Conservation (phyloP, 1,284 basidiomycete genomes). For the Tilletia horrida region DNA sequence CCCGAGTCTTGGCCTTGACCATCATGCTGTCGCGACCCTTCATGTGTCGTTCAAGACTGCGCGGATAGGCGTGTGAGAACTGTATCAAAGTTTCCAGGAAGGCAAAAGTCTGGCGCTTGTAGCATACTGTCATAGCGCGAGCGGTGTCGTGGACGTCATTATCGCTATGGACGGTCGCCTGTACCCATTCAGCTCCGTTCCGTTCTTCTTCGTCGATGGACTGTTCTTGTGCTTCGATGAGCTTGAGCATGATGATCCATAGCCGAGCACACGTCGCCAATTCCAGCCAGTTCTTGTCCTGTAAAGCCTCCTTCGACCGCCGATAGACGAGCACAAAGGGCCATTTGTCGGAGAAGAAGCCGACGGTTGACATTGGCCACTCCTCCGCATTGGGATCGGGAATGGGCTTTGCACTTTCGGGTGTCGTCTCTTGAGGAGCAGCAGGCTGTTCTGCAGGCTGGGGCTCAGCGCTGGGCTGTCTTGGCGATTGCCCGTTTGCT, state of each 20-base stretch:
- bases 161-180: conserved; percentile 51
- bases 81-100: conserved; percentile 45
- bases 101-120: conserved; percentile 48
- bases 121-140: conserved; percentile 40
- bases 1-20: conserved; percentile 42
- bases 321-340: conserved; percentile 41
- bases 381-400: background rate
- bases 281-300: conserved; percentile 48
- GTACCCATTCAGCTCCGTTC: conserved; percentile 45
- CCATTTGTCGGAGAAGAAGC: conserved; percentile 26
- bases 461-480: too few species aligned
- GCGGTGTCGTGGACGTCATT: conserved; percentile 44
- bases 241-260: conserved; percentile 49
- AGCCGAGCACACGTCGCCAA: conserved; percentile 46
- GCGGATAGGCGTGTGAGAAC: conserved; percentile 48
- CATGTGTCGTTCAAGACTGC: conserved; percentile 49
- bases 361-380: conserved; percentile 8
- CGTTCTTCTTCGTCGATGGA: conserved; percentile 35
- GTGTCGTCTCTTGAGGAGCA: background rate
- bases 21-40: conserved; percentile 48
- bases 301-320: conserved; percentile 38
- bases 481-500: background rate
- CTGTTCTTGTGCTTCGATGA: conserved; percentile 45
- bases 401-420: background rate
- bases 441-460: too few species aligned